A percentile compares a stretch with the other conserved stretches of the same genome.
These are phyloP conservation scores for Blastobotrys indianensis DNA, from an alignment of 1,139 yeast genomes.

Conservation along the genomic window DNA sequence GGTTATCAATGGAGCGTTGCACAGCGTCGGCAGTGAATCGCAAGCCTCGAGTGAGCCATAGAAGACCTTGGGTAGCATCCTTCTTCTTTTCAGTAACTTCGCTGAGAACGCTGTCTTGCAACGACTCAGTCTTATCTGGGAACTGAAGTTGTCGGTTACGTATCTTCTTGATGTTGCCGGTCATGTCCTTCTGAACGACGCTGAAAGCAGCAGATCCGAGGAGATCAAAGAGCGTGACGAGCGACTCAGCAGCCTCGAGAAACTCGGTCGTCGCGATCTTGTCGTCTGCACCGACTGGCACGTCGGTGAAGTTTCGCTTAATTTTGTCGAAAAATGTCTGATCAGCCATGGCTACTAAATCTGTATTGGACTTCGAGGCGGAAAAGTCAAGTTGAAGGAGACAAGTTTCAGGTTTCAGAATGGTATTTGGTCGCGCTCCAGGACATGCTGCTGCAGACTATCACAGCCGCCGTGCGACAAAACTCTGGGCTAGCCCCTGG, in stretches of 20 bases:
- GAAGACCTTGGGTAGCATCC: slow-evolving; percentile 84
- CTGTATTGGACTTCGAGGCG: too few species aligned
- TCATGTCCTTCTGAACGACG: slow-evolving; percentile 84
- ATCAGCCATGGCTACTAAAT: too few species aligned
- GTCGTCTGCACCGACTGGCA: slow-evolving; percentile 45
- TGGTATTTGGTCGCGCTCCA: too few species aligned
- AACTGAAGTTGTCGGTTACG: slow-evolving; percentile 58
- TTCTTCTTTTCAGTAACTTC: slow-evolving; percentile 61
- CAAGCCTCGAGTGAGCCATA: slow-evolving; percentile 79
- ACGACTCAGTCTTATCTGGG: slow-evolving; percentile 58
- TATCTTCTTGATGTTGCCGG: slow-evolving; percentile 76
- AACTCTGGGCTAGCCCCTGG: background rate
- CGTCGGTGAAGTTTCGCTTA: slow-evolving; percentile 70
- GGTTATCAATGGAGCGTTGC: slow-evolving; percentile 62
- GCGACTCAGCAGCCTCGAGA: slow-evolving; percentile 76
- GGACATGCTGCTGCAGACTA: background rate
- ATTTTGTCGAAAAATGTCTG: slow-evolving; percentile 68
- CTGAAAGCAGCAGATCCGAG: slow-evolving; percentile 81
- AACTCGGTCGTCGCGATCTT: slow-evolving; percentile 70
- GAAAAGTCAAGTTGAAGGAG: too few species aligned
- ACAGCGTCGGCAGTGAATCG: slow-evolving; percentile 85
- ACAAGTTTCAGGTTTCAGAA: too few species aligned
- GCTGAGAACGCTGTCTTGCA: slow-evolving; percentile 67
- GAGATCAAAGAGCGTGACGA: slow-evolving; percentile 76
- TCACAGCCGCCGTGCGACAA: background rate